These are phyloP conservation scores for Solanum gracilifrons DNA, from an alignment of 257 asterid genomes.

Conservation along the genomic window DNA sequence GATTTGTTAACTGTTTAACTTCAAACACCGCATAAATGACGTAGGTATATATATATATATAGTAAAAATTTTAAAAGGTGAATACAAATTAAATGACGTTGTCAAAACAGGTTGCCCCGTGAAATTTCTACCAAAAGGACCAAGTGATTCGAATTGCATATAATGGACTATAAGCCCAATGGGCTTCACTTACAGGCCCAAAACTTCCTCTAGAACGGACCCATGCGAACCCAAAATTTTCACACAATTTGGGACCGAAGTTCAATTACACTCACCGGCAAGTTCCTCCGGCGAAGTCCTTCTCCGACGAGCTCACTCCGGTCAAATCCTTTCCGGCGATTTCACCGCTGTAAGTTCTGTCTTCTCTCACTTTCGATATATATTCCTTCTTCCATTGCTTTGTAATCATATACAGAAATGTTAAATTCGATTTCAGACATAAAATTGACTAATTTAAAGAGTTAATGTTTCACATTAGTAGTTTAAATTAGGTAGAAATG, in stretches of 20 bases:
- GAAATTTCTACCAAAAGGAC: too few relatives aligned
- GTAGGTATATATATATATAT: too few relatives aligned
- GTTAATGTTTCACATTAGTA: not conserved
- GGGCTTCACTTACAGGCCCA: not conserved
- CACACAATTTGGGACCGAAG: not conserved
- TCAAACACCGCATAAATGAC: too few relatives aligned
- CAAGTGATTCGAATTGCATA: not conserved
- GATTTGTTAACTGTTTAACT: too few relatives aligned
- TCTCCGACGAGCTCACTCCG: not conserved
- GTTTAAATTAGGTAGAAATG: not conserved
- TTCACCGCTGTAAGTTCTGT: not conserved
- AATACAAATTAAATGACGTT: too few relatives aligned
- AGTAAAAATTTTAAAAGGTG: too few relatives aligned
- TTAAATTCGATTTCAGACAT: not conserved
- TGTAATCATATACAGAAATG: not conserved
- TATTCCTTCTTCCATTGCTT: not conserved
- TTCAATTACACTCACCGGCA: not conserved
- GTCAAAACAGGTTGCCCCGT: too few relatives aligned
- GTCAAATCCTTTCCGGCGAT: not conserved
- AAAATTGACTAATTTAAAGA: not conserved
- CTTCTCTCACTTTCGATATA: not conserved
- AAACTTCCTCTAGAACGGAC: not conserved
- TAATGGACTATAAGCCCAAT: not conserved
- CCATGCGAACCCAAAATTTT: not conserved
- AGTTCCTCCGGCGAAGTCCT: not conserved